Base-by-base conservation (phyloP, 106 monocot species). In the Hemerocallis citrina region DNA sequence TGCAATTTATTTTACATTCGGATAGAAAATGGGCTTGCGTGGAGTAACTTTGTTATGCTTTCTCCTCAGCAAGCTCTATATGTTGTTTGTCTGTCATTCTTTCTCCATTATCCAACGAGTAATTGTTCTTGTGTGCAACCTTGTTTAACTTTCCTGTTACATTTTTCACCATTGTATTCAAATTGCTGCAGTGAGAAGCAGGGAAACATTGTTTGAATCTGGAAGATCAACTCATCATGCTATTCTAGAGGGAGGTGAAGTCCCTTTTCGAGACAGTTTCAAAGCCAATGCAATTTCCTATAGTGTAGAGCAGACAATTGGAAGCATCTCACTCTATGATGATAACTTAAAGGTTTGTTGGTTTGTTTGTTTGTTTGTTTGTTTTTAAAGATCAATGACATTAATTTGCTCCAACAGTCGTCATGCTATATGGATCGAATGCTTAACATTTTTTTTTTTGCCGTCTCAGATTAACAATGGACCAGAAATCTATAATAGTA, bases 241-340 rank as follows among this genome's bases (percentile, higher is more conserved):
- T 13, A 37, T 67, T 42, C 22, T 62, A 44, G 67, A 81, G 28
- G 68, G 39, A 72, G 56, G 54, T 60, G 59, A 52, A 65, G n/a
- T 31, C 24, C 43, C 52, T 15, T n/a, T n/a, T 28, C 68, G 12
- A 31, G 68, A 56, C 48, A 7, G 42, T 19, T 49, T 62, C 34
- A 61, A 48, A 34, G 40, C 63, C 17, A 54, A 17, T 52, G n/a
- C n/a, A n/a, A n/a, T n/a, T n/a, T 46, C 56, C 7, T 34, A 10
- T 24, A 58, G 34, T 44, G n/a, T 57, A 49, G 13, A 47, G 12
- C 52, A 44, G 9, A 71, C 23, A 31, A 27, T 47, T 20, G 48
- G 55, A 33, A 56, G 43, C 6, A 34, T 29, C 20, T 68, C 49
- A 22, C 20, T 13, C 1, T 24, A 73, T 57, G 48, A 21, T 8